Percentiles rank a stretch among this genome's conserved stretches.
These are phyloP conservation scores for Exserohilum turcica DNA, from an alignment of 2,329 filamentous ascomycete genomes.

Conservation along the genomic window DNA sequence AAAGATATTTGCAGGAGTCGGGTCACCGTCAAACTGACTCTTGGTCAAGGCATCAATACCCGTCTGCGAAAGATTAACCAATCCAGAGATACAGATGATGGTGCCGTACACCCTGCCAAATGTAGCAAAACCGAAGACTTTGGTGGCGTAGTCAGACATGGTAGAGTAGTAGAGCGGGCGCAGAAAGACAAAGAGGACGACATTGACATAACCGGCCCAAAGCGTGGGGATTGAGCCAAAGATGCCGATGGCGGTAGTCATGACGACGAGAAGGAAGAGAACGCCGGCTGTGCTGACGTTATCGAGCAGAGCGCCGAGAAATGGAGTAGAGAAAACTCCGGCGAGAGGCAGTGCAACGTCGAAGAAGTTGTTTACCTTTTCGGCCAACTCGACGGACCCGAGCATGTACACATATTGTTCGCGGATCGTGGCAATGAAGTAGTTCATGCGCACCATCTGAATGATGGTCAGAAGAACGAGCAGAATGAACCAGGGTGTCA, in stretches of 20 bases:
- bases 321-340: slow-evolving; percentile 78
- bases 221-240: slow-evolving; percentile 72
- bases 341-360: slow-evolving; percentile 82
- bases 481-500: slow-evolving; percentile 80
- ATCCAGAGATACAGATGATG: slow-evolving; percentile 80
- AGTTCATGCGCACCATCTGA: slow-evolving; percentile 73
- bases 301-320: slow-evolving; percentile 81
- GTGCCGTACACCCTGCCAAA: slow-evolving; percentile 90
- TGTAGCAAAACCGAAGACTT: slow-evolving; percentile 87
- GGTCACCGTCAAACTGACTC: slow-evolving; percentile 69
- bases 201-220: slow-evolving; percentile 75
- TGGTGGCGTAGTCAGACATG: slow-evolving; percentile 84
- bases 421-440: slow-evolving; percentile 85
- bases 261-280: slow-evolving; percentile 69
- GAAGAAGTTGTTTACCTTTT: slow-evolving; percentile 78
- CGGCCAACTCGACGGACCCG: slow-evolving; percentile 62
- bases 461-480: slow-evolving; percentile 77
- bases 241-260: slow-evolving; percentile 74
- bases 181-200: slow-evolving; percentile 79
- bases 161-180: slow-evolving; percentile 89
- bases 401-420: slow-evolving; percentile 80
- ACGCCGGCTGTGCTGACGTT: slow-evolving; percentile 72
- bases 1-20: slow-evolving; percentile 74
- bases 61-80: slow-evolving; percentile 81
- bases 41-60: slow-evolving; percentile 79